These are phyloP conservation scores for Poteriospumella lacustris DNA, from an alignment of 108 stramenopile species.

Conservation along the genomic window DNA sequence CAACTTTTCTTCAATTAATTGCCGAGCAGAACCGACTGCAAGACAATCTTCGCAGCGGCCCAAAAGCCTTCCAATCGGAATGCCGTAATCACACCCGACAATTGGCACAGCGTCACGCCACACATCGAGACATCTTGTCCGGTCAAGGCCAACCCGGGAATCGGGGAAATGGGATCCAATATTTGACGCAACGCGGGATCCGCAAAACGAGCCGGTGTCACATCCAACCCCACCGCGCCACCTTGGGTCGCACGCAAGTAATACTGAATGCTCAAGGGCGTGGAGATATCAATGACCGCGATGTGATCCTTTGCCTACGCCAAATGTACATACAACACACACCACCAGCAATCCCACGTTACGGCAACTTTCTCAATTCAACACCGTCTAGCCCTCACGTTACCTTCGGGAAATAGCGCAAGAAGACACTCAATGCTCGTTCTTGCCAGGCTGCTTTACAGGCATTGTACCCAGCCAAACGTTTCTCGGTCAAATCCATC, in stretches of 20 bases:
- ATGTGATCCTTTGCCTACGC: too few relatives aligned
- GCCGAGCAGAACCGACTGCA: not conserved
- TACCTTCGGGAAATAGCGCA: conserved; percentile 13
- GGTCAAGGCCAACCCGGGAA: not conserved
- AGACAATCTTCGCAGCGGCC: not conserved
- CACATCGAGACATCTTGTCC: not conserved
- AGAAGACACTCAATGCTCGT: not conserved
- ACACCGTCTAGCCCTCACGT: too few relatives aligned
- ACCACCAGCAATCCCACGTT: too few relatives aligned
- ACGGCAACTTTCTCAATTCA: too few relatives aligned
- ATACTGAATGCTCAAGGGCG: conserved; percentile 52
- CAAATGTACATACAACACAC: too few relatives aligned
- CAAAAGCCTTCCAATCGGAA: conserved; percentile 21
- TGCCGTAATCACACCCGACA: conserved; percentile 15
- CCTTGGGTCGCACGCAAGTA: conserved; percentile 36
- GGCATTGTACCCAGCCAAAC: not conserved
- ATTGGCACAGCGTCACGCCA: conserved; percentile 14
- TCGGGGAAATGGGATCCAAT: not conserved
- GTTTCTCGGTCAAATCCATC: not conserved
- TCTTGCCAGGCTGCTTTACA: not conserved
- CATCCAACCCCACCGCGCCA: conserved; percentile 43
- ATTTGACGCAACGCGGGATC: not conserved
- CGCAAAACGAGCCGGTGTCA: conserved; percentile 20
- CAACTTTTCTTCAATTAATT: too few relatives aligned
- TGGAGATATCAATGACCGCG: conserved; percentile 42